A percentile compares a stretch with the other conserved stretches of the same genome.
These are phyloP conservation scores for Pichia sp. DNA, from an alignment of 1,139 yeast species.

Conservation along the genomic window DNA sequence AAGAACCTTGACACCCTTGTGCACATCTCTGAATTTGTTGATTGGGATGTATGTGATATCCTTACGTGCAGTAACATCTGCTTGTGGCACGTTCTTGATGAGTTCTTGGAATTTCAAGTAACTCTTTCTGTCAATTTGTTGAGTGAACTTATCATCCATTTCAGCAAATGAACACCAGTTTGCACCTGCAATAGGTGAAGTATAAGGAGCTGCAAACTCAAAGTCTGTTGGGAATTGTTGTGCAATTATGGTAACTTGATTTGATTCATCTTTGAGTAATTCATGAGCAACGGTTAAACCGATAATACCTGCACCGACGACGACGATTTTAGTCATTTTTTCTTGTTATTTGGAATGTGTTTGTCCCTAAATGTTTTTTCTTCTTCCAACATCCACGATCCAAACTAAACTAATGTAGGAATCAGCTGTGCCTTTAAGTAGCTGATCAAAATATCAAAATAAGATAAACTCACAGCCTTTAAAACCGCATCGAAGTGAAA, in stretches of 20 bases:
- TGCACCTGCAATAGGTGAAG: conserved; percentile 83
- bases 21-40: conserved; percentile 23
- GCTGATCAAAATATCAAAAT: no score
- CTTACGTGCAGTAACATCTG: conserved; percentile 43
- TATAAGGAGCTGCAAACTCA: conserved; percentile 40
- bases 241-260: conserved; percentile 50
- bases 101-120: conserved; percentile 42
- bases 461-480: no score
- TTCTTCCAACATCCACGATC: no score
- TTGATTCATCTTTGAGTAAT: conserved; percentile 41
- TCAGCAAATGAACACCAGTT: conserved; percentile 56
- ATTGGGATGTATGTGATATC: conserved; percentile 35
- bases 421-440: no score
- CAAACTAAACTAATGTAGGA: no score
- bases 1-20: conserved; percentile 14
- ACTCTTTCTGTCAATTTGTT: conserved; percentile 40
- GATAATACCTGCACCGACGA: conserved; percentile 50
- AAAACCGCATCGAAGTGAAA: no score
- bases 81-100: conserved; percentile 40
- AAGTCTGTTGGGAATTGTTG: conserved; percentile 56
- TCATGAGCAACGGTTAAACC: conserved; percentile 63
- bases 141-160: conserved; percentile 35
- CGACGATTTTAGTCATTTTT: conserved; percentile 22
- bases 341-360: background rate
- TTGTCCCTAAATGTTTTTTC: background rate